Conservation (phyloP, 2,329 filamentous ascomycete genomes). For the Verticillium alfalfae region DNA sequence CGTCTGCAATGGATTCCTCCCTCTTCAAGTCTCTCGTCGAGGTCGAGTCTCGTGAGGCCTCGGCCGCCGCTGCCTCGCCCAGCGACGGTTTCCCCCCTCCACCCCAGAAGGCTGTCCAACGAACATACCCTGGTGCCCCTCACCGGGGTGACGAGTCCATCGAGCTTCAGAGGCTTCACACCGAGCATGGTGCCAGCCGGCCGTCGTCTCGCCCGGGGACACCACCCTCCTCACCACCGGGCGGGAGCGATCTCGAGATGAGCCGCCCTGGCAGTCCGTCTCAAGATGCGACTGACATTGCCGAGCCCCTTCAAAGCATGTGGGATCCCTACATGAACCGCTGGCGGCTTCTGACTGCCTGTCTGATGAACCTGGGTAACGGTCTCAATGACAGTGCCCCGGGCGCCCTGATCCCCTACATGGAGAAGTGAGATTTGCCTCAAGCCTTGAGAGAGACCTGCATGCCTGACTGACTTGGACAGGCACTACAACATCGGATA, state of each 20-base stretch:
- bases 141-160: constrained; percentile 19
- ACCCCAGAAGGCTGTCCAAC: constrained; percentile 29
- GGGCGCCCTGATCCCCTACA: constrained; percentile 75
- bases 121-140: constrained; percentile 31
- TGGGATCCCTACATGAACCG: constrained; percentile 63
- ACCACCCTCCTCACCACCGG: constrained; percentile 1
- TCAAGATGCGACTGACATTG: constrained; percentile 23
- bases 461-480: constrained; percentile 21
- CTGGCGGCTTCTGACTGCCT: constrained; percentile 60
- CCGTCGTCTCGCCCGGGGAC: not conserved
- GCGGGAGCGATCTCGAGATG: constrained; percentile 38
- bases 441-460: not conserved
- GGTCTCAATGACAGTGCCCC: constrained; percentile 72
- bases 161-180: constrained; percentile 19
- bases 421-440: constrained; percentile 50
- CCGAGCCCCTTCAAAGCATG: constrained; percentile 48
- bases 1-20: constrained; percentile 23
- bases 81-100: constrained; percentile 15
- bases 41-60: constrained; percentile 18
- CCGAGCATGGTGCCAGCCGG: not conserved
- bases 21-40: constrained; percentile 24
- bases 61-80: constrained; percentile 2
- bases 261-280: constrained; percentile 45
- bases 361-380: constrained; percentile 60
- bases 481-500: constrained; percentile 67